Evolutionary conservation across 2,329 filamentous ascomycete species (phyloP).

Genomic region (Proliferodiscus dingleyae): DNA sequence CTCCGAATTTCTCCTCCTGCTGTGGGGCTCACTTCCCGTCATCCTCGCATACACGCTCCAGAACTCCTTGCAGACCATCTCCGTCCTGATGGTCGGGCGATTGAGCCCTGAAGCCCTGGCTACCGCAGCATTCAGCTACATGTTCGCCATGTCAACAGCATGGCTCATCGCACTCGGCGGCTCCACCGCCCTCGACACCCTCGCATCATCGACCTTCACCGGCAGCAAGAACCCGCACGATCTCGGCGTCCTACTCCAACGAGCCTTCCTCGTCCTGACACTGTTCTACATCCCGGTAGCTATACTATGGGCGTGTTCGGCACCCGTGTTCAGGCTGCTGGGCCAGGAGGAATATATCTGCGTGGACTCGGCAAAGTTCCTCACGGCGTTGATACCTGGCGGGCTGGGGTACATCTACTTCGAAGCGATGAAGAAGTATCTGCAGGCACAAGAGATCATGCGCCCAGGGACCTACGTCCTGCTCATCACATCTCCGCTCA

Average conservation of each 20-base stretch:
- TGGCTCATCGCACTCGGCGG: conserved; percentile 85
- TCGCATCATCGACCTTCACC: conserved; percentile 79
- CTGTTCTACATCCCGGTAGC: conserved; percentile 69
- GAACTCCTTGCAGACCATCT: conserved; percentile 78
- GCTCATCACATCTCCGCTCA: conserved; percentile 75
- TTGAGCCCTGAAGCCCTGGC: conserved; percentile 75
- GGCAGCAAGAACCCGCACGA: conserved; percentile 74
- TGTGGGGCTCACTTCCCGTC: conserved; percentile 68
- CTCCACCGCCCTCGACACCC: conserved; percentile 79
- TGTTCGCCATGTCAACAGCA: conserved; percentile 87
- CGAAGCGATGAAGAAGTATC: conserved; percentile 78
- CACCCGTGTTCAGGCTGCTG: conserved; percentile 66
- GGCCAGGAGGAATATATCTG: conserved; percentile 78
- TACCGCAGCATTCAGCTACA: conserved; percentile 81
- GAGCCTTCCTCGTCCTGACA: conserved; percentile 67
- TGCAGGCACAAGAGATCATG: conserved; percentile 82
- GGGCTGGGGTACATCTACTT: conserved; percentile 86
- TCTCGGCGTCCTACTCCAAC: conserved; percentile 72
- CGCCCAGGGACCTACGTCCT: conserved; percentile 78
- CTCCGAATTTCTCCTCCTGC: conserved; percentile 61
- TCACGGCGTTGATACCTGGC: conserved; percentile 70
- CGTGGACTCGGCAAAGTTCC: conserved; percentile 65
- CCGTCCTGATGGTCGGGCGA: conserved; percentile 75
- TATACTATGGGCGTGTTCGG: conserved; percentile 69
- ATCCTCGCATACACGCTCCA: conserved; percentile 82